A percentile compares a stretch with the other conserved stretches of the same genome.
These are phyloP conservation scores for Neurospora discreta DNA, from an alignment of 495 filamentous ascomycete genomes.

Conservation along the genomic window DNA sequence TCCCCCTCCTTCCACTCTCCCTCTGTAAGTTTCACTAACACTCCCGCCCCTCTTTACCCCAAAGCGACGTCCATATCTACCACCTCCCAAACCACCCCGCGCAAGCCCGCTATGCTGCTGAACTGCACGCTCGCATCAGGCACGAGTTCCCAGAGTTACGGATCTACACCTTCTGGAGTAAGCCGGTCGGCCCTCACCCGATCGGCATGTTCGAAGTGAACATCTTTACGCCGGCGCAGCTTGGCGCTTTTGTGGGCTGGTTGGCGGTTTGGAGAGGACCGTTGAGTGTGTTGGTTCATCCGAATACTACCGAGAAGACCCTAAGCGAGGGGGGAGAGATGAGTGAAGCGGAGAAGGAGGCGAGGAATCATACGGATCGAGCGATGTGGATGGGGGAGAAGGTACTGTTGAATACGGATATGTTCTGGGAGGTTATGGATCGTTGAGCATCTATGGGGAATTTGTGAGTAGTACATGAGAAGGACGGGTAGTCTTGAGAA, in stretches of 20 bases:
- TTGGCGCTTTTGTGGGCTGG: conserved; percentile 82
- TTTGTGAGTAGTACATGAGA: no score
- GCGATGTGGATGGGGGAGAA: conserved; percentile 80
- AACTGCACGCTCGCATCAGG: conserved; percentile 67
- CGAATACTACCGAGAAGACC: conserved; percentile 49
- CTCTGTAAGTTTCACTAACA: background rate
- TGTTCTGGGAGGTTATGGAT: conserved; percentile 37
- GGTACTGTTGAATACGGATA: conserved; percentile 53
- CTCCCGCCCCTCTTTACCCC: no score
- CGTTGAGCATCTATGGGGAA: background rate
- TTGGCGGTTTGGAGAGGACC: conserved; percentile 74
- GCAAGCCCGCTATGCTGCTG: conserved; percentile 53
- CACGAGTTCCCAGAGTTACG: conserved; percentile 82
- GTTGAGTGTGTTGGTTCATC: conserved; percentile 68
- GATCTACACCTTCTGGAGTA: conserved; percentile 68
- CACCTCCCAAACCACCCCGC: conserved; percentile 53
- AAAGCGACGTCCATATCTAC: conserved; percentile 69
- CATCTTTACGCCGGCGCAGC: conserved; percentile 72
- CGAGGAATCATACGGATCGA: conserved; percentile 58
- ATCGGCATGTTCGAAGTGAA: conserved; percentile 91
- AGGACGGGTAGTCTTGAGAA: no score
- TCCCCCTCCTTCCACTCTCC: no score
- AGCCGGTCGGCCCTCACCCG: conserved; percentile 71
- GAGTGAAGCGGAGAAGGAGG: conserved; percentile 31
- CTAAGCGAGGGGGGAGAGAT: conserved; percentile 3